These are phyloP conservation scores for Aspergillus fumigatiaffinis DNA, from an alignment of 2,329 filamentous ascomycete genomes.

Conservation along the genomic window DNA sequence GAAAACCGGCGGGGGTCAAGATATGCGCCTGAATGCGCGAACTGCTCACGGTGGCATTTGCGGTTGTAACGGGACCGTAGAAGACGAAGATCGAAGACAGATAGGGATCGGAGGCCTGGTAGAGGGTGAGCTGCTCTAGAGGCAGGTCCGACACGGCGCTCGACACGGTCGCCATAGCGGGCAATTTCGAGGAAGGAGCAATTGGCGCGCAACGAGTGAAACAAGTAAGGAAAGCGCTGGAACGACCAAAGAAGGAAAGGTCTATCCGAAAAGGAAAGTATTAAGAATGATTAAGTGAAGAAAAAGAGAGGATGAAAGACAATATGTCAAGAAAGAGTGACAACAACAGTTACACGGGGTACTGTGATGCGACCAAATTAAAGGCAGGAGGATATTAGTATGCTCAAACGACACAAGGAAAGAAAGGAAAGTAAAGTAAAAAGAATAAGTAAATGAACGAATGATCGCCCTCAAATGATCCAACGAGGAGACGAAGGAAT, in stretches of 20 bases:
- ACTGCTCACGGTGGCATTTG: constrained; percentile 80
- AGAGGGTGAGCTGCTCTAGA: constrained; percentile 77
- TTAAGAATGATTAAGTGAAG: constrained; percentile 4
- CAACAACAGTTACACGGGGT: constrained; percentile 1
- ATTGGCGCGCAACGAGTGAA: constrained; percentile 9
- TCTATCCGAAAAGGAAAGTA: neutral
- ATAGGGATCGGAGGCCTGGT: constrained; percentile 80
- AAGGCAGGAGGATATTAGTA: neutral
- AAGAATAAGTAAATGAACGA: constrained; percentile 8
- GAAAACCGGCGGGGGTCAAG: constrained; percentile 82
- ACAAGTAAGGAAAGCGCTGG: constrained; percentile 3
- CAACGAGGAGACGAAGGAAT: constrained; percentile 12
- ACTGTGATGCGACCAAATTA: neutral
- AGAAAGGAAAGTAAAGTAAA: constrained; percentile 2
- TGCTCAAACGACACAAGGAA: constrained; percentile 12
- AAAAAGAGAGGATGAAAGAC: constrained; percentile 4
- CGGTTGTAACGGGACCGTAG: constrained; percentile 84
- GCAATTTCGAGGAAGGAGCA: constrained; percentile 7
- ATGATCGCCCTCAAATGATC: constrained; percentile 15
- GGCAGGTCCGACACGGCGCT: constrained; percentile 72
- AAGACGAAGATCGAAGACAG: constrained; percentile 82
- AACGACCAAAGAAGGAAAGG: neutral
- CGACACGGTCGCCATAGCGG: constrained; percentile 76
- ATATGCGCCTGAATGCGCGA: constrained; percentile 94
- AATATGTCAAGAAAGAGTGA: constrained; percentile 2